Conservation (phyloP, 345 rosid genomes). For the Eutrema heterophyllum region DNA sequence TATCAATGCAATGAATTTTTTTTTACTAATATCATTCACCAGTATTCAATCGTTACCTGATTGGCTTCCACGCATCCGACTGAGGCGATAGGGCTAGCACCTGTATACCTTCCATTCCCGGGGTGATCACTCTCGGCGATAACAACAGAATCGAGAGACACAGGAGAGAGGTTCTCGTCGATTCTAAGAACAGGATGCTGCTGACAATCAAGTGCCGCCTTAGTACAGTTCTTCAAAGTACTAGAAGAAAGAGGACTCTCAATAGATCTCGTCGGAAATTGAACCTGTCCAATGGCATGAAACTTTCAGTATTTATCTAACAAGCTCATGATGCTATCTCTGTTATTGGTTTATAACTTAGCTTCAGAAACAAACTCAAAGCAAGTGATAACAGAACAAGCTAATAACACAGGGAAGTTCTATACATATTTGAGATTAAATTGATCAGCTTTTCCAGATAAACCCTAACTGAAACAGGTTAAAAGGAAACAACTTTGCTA, state of each 20-base stretch:
- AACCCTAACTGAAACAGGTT: neutral
- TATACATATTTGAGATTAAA: neutral
- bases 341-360: neutral
- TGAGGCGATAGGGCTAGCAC: conserved; percentile 60
- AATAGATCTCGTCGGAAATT: conserved; percentile 50
- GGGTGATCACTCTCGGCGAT: conserved; percentile 65
- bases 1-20: neutral
- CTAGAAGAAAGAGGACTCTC: conserved; percentile 58
- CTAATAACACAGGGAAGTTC: neutral
- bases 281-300: conserved; percentile 29
- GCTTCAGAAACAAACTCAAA: neutral
- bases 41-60: conserved; percentile 44
- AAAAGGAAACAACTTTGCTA: neutral
- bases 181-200: conserved; percentile 56
- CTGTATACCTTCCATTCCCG: conserved; percentile 46
- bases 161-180: conserved; percentile 77
- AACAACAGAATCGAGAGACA: conserved; percentile 83
- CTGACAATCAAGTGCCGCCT: conserved; percentile 46
- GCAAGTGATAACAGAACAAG: neutral
- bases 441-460: neutral
- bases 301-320: neutral
- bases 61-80: conserved; percentile 87
- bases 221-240: conserved; percentile 51
- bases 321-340: neutral
- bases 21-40: neutral